Percentiles rank a stretch among this genome's conserved stretches.
phyloP scores from a whole-genome alignment of 2,329 filamentous ascomycete species.

The Laburnicola sp. region DNA sequence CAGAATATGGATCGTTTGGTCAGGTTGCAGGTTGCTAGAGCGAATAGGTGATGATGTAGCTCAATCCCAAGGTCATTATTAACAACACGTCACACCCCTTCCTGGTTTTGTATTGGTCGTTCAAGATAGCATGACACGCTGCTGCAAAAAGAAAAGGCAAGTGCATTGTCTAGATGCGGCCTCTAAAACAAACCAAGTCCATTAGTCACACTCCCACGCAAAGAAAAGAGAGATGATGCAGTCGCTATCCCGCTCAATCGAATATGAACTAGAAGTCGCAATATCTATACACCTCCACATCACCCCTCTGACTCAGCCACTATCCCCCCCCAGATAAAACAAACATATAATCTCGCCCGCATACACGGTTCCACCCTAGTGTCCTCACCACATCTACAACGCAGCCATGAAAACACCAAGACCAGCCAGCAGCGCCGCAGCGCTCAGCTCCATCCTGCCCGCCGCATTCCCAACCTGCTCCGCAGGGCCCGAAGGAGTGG shows the following conservation, averaged over 20 bases:
- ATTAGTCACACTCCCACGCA: neutral
- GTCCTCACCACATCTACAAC: slow-evolving; percentile 22
- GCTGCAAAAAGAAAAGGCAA: slow-evolving; percentile 10
- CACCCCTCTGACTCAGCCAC: no score
- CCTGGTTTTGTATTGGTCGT: neutral
- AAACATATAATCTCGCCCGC: no score
- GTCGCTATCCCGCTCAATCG: neutral
- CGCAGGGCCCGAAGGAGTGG: slow-evolving; percentile 17
- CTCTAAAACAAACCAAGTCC: neutral
- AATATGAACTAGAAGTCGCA: neutral
- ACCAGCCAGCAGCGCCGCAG: slow-evolving; percentile 29
- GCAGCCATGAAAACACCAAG: slow-evolving; percentile 24
- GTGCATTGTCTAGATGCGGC: neutral
- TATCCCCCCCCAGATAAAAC: no score
- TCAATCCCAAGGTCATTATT: neutral
- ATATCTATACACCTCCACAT: neutral
- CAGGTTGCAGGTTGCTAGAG: slow-evolving; percentile 39
- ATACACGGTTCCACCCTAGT: no score
- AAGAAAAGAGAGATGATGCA: neutral
- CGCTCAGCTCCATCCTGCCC: slow-evolving; percentile 26
- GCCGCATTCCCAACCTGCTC: slow-evolving; percentile 19
- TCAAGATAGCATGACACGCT: no score
- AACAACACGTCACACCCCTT: no score
- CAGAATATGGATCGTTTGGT: slow-evolving; percentile 74
- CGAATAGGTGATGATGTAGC: slow-evolving; percentile 10